Evolutionary conservation across 768 basidiomycete species (phyloP).

Genomic region (Basidioascus undulatus): DNA sequence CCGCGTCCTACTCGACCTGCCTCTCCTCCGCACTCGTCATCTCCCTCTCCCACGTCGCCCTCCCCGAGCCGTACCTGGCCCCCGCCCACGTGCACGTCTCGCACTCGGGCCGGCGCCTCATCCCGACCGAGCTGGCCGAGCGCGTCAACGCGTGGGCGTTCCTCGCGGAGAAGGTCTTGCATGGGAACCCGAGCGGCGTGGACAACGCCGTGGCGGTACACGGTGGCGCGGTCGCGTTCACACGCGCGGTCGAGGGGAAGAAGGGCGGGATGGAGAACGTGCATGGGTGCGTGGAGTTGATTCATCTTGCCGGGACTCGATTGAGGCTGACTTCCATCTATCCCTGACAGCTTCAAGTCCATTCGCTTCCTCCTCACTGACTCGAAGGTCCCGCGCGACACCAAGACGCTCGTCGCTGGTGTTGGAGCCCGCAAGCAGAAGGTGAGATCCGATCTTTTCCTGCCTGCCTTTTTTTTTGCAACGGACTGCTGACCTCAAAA

Average conservation of each 20-base stretch:
- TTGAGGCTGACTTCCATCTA: neutral
- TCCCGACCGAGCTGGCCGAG: conserved; percentile 49
- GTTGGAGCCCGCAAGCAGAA: conserved; percentile 46
- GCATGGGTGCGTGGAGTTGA: conserved; percentile 67
- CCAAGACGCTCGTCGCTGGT: conserved; percentile 78
- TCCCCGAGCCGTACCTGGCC: conserved; percentile 28
- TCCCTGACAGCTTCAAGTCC: conserved; percentile 52
- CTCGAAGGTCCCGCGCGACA: conserved; percentile 77
- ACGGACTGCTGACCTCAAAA: neutral
- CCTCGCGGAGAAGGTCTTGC: conserved; percentile 79
- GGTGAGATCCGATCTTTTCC: conserved; percentile 18
- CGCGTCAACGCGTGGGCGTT: conserved; percentile 84
- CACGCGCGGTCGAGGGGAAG: conserved; percentile 38
- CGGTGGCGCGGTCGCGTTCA: conserved; percentile 80
- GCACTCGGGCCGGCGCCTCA: conserved; percentile 18
- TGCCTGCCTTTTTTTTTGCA: neutral
- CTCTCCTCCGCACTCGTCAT: conserved; percentile 56
- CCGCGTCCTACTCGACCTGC: conserved; percentile 83
- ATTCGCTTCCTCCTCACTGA: conserved; percentile 76
- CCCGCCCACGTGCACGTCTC: conserved; percentile 20
- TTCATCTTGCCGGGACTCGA: conserved; percentile 2
- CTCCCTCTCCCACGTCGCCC: conserved; percentile 38
- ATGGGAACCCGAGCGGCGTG: conserved; percentile 91
- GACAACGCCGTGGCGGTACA: conserved; percentile 85
- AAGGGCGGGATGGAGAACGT: conserved; percentile 61